phyloP scores from a whole-genome alignment of 176 grass and related monocot species.

The Lolium perenne region DNA sequence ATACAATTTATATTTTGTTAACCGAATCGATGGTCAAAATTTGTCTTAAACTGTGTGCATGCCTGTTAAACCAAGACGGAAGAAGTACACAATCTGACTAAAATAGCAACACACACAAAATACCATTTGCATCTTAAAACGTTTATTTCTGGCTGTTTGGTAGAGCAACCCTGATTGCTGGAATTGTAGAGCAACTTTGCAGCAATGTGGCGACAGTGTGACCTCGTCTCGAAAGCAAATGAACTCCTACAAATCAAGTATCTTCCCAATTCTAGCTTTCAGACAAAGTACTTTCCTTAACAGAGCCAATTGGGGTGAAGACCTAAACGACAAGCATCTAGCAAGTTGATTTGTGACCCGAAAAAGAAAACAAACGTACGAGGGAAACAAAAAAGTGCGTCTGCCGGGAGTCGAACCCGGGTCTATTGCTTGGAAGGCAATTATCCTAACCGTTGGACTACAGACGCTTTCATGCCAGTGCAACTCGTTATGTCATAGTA shows the following conservation, averaged over 20 bases:
- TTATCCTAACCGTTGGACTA: slow-evolving; percentile 99
- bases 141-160: no score
- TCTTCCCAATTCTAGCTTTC: background rate
- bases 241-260: background rate
- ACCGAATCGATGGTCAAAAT: no score
- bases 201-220: no score
- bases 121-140: no score
- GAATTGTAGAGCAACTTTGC: no score
- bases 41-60: no score
- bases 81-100: no score
- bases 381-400: background rate
- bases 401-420: slow-evolving; percentile 80
- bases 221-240: no score
- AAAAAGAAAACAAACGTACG: background rate
- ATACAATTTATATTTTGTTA: no score
- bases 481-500: fast-evolving
- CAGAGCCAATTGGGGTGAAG: background rate
- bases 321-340: background rate
- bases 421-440: slow-evolving; percentile 99
- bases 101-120: no score
- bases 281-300: background rate
- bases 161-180: no score
- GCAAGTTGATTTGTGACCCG: background rate
- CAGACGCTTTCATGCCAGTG: slow-evolving; percentile 18
- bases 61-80: no score